Evolutionary conservation across 2,329 filamentous ascomycete genomes (phyloP).

Genomic region (Monilinia polystroma): DNA sequence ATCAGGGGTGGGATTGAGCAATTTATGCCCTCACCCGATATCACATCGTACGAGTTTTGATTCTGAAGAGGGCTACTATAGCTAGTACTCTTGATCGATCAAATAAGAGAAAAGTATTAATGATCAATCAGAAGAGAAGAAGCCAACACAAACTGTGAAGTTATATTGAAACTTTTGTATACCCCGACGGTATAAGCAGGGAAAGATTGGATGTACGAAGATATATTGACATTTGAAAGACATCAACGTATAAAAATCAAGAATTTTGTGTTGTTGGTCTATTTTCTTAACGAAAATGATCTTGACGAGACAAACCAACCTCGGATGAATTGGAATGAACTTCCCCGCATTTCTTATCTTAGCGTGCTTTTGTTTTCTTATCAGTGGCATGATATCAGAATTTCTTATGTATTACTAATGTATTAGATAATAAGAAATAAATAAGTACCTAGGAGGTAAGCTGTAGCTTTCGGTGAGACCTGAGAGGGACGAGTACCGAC

Average conservation of each 20-base stretch:
- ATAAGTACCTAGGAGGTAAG: too few relatives aligned
- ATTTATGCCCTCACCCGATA: conserved; percentile 20
- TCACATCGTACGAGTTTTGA: conserved; percentile 20
- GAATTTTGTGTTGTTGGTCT: background rate
- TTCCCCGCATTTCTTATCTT: conserved; percentile 22
- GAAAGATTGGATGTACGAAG: background rate
- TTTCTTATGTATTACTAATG: background rate
- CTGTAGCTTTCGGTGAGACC: background rate
- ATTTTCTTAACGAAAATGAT: too few relatives aligned
- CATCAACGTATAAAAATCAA: background rate
- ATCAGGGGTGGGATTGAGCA: conserved; percentile 1
- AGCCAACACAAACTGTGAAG: background rate
- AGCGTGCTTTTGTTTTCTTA: background rate
- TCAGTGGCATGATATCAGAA: background rate
- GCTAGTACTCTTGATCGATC: background rate
- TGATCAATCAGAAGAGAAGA: conserved; percentile 13
- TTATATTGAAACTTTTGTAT: conserved; percentile 17
- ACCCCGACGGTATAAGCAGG: conserved; percentile 9
- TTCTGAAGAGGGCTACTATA: background rate
- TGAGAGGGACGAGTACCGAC: conserved; percentile 2
- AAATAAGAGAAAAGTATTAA: background rate
- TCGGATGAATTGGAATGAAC: background rate
- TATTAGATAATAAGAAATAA: background rate
- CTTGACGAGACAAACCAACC: background rate
- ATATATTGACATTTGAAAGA: background rate